Base-by-base conservation (phyloP, 2,329 filamentous ascomycete species). In the Paraconiothyrium brasiliense region DNA sequence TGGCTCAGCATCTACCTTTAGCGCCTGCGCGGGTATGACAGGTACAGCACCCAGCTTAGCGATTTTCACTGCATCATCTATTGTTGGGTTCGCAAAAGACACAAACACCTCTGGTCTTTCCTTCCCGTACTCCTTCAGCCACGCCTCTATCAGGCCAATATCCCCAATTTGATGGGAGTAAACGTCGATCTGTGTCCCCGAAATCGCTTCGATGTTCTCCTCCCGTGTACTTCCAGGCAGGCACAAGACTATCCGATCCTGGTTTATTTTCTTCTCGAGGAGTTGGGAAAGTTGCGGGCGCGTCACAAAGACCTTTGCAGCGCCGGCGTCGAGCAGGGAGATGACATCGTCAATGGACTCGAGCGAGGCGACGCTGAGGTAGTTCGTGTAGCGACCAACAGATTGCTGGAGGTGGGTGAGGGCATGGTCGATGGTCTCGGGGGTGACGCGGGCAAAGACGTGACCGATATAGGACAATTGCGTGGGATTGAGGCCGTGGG, bases 241-340 rank as follows among this genome's bases (percentile, higher is more conserved):
- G 9, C 82, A 83, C 37, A 89, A 80, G 9, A 89, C 84, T n/a
- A 90, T 76, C 51, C 89, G 82, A 59, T 84, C 83, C 9, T 84
- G 82, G 61, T 84, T 81, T 47, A 89, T 80, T 34, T 84, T 84
- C 67, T 84, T 79, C 52, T 81, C 69, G 55, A 84, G 79, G 47
- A 91, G 79, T 20, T 81, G 77, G 44, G 83, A 82, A 57, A 96
- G 82, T 75, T 93, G 90, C 59, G 89, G 84, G 51, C 89, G 86
- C 20, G 86, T 86, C 54, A 97, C 91, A 77, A 98, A 95, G 64
- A 95, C 90, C 76, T 90, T 95, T 56, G 89, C 87, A 7, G 93
- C 93, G 62, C 95, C 95, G 66, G 89, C 87, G 77, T 99, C 92
- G 59, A 99, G 87, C 39, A 98, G 85, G 50, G 91, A 86, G 57